A percentile compares a stretch with the other conserved stretches of the same genome.
phyloP scores from a whole-genome alignment of 164 flowering plant species.

The Cinnamomum chago region DNA sequence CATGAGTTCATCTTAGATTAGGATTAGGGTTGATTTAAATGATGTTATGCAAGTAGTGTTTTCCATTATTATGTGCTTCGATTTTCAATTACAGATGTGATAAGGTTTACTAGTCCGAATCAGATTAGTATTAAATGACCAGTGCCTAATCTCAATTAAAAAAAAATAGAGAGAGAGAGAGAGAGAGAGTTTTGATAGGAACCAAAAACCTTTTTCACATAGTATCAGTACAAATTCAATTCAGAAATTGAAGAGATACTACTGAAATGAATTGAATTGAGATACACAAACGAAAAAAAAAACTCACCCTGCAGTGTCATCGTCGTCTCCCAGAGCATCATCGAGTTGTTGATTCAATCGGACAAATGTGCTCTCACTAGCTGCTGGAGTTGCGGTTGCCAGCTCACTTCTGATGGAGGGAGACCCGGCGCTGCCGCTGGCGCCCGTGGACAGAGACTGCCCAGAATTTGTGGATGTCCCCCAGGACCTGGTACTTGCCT shows the following conservation, averaged over 20 bases:
- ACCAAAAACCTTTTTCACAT: too few species aligned
- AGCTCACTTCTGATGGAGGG: constrained; percentile 72
- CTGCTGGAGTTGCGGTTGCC: constrained; percentile 61
- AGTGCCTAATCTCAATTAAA: too few species aligned
- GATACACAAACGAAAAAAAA: constrained; percentile 34
- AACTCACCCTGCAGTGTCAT: constrained; percentile 55
- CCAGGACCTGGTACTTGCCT: constrained; percentile 55
- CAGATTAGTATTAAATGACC: too few species aligned
- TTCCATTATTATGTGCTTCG: too few species aligned
- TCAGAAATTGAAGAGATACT: not conserved
- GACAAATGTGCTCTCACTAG: constrained; percentile 50
- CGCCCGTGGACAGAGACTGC: constrained; percentile 65
- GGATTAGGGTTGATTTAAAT: too few species aligned
- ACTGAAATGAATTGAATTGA: not conserved
- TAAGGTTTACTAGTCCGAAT: too few species aligned
- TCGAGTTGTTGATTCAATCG: constrained; percentile 46
- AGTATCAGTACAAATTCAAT: too few species aligned
- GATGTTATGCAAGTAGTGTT: too few species aligned
- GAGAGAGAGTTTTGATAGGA: too few species aligned
- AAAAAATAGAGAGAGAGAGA: too few species aligned
- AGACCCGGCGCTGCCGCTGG: constrained; percentile 88
- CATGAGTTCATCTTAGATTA: too few species aligned
- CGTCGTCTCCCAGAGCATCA: constrained; percentile 74
- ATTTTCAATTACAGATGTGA: too few species aligned
- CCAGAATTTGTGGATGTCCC: constrained; percentile 53